phyloP scores from a whole-genome alignment of 1,139 yeast genomes.

The Protomyces pachydermus region DNA sequence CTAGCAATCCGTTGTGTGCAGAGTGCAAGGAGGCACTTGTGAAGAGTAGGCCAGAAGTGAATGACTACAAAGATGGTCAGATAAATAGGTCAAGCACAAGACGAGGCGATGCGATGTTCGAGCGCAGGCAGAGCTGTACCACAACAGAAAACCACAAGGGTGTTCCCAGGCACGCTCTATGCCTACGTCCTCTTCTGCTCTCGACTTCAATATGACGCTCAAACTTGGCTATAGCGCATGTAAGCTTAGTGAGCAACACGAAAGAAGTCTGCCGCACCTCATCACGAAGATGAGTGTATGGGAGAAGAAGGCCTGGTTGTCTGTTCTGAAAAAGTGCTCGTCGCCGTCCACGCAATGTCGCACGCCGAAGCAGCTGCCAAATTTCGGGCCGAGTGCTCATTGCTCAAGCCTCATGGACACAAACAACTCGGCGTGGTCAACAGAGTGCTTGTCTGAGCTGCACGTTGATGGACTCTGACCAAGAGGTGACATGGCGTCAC shows the following conservation, averaged over 20 bases:
- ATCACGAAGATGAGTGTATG: background rate
- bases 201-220: constrained; percentile 27
- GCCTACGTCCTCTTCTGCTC: constrained; percentile 27
- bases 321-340: background rate
- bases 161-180: constrained; percentile 11
- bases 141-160: background rate
- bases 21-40: too few species aligned
- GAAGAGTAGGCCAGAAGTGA: too few species aligned
- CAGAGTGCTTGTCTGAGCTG: too few species aligned
- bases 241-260: constrained; percentile 26
- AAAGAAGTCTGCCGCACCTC: constrained; percentile 27
- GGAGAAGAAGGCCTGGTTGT: background rate
- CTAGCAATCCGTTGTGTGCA: background rate
- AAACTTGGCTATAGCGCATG: constrained; percentile 20
- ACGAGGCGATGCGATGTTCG: constrained; percentile 15
- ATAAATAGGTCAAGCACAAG: background rate
- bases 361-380: background rate
- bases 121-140: constrained; percentile 25
- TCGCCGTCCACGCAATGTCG: background rate
- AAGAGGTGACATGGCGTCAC: too few species aligned
- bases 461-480: too few species aligned
- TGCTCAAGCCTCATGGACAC: too few species aligned
- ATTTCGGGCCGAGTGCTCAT: too few species aligned
- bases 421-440: too few species aligned
- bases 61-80: too few species aligned